Percentiles rank a stretch among this genome's conserved stretches.
Evolutionary conservation across 2,329 filamentous ascomycete species (phyloP).

Genomic region (Rhynchosporium agropyri): DNA sequence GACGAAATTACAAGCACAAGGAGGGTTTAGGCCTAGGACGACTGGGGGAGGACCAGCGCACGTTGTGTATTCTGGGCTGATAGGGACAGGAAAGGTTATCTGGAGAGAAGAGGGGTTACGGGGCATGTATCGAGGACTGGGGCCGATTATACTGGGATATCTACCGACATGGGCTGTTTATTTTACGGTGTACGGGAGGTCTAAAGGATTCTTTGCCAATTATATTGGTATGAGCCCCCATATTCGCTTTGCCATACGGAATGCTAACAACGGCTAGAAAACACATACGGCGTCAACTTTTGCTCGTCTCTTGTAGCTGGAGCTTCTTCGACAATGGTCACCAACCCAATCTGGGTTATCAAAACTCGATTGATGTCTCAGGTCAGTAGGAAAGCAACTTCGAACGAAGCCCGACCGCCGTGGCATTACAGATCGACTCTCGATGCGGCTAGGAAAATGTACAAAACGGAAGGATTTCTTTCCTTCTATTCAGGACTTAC

Average conservation of each 20-base stretch:
- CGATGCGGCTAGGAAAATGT: slow-evolving; percentile 96
- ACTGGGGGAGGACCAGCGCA: slow-evolving; percentile 42
- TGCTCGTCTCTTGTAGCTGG: slow-evolving; percentile 91
- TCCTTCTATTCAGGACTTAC: slow-evolving; percentile 96
- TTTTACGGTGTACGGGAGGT: slow-evolving; percentile 93
- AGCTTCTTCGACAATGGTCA: slow-evolving; percentile 88
- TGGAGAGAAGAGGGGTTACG: slow-evolving; percentile 85
- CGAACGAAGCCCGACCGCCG: slow-evolving; percentile 61
- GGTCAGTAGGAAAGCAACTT: slow-evolving; percentile 60
- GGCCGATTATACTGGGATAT: slow-evolving; percentile 93
- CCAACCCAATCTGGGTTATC: slow-evolving; percentile 99
- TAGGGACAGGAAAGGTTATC: slow-evolving; percentile 85
- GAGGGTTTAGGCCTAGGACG: slow-evolving; percentile 64
- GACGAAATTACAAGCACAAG: slow-evolving; percentile 95
- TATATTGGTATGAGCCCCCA: slow-evolving; percentile 56
- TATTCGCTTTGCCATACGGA: background rate
- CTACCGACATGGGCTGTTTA: slow-evolving; percentile 98
- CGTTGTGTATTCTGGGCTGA: slow-evolving; percentile 76
- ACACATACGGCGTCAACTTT: slow-evolving; percentile 77
- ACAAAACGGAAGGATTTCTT: slow-evolving; percentile 79
- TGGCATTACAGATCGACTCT: slow-evolving; percentile 92
- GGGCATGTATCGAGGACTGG: slow-evolving; percentile 90
- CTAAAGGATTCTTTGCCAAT: slow-evolving; percentile 72
- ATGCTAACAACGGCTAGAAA: slow-evolving; percentile 55
- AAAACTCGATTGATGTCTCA: slow-evolving; percentile 99